Base-by-base conservation (phyloP, 495 filamentous ascomycete genomes). In the Penicillium parvum region DNA sequence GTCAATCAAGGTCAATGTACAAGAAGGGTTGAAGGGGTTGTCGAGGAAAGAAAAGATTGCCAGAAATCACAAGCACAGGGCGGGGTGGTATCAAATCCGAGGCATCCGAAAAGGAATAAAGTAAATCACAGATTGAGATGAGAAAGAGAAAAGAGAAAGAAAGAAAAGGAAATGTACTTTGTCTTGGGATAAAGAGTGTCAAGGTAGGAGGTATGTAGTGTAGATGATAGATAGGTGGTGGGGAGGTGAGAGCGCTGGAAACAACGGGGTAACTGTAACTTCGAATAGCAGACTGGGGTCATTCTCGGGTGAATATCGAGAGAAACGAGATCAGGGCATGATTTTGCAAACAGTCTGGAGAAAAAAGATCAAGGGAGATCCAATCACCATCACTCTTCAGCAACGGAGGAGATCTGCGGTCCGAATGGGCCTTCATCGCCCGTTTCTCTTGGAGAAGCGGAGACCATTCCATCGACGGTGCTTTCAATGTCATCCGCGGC, bases 401-500 rank as follows among this genome's bases (percentile, higher is more conserved):
- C 30, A 23, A 41, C 36, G 12, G 52, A 30, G 15, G 46, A 47
- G 37, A 69, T 67, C 39, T 58, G 53, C 4, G 67, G 67, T 2
- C 67, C 67, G 28, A 71, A 71, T 4, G 65, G 67, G 11, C 64
- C 58, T 17, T 58, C 55, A 8, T 64, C 53, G 6, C 25, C 46
- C 11, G 49, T 28, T 5, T 64, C 61, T 26, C 55, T 60, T 3
- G 68, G 68, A 1, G 68, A 68, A 0, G 58, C 65, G 2, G 65
- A 69, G 28, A 69, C 60, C 37, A 69, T 50, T 11, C 63, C 65
- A 23, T 62, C 68, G 36, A 61, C 64, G 6, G 63, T 71, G 44
- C 66, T 69, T 26, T 71, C 68, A 15, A 53, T 51, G 25, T 73
- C 69, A 40, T 69, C 68, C 9, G 50, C 52, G 14, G 61, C 53